Conservation (phyloP, 805 yeast species). For the Myxozyma neglecta region DNA sequence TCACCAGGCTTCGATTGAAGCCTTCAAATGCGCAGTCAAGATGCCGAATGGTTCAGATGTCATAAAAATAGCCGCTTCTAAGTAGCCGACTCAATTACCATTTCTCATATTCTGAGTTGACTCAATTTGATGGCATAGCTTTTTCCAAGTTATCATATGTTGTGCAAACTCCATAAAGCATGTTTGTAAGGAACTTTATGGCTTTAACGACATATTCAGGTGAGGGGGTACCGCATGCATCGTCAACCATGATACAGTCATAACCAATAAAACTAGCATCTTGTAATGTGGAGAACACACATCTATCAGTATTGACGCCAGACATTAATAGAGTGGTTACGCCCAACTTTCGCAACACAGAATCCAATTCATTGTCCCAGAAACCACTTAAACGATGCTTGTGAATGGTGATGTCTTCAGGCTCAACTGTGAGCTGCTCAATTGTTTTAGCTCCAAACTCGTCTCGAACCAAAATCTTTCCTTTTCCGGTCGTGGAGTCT, state of each 20-base stretch:
- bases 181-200: slow-evolving; percentile 17
- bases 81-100: too few relatives aligned
- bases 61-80: too few relatives aligned
- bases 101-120: not conserved
- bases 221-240: slow-evolving; percentile 30
- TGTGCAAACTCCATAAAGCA: slow-evolving; percentile 22
- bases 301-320: slow-evolving; percentile 28
- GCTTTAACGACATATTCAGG: slow-evolving; percentile 26
- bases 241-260: slow-evolving; percentile 29
- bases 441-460: slow-evolving; percentile 23
- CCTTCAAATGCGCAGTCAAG: too few relatives aligned
- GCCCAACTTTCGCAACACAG: slow-evolving; percentile 16
- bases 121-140: slow-evolving; percentile 1
- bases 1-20: too few relatives aligned
- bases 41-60: too few relatives aligned
- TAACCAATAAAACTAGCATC: slow-evolving; percentile 28
- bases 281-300: slow-evolving; percentile 27
- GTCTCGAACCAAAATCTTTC: slow-evolving; percentile 23
- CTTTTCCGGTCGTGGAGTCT: slow-evolving; percentile 14
- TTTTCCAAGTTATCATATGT: slow-evolving; percentile 6
- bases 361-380: slow-evolving; percentile 27
- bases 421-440: slow-evolving; percentile 19
- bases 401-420: slow-evolving; percentile 17
- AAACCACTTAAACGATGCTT: slow-evolving; percentile 29
- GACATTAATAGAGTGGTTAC: slow-evolving; percentile 23